Evolutionary conservation across 345 rosid genomes (phyloP), one percentile per base, ranked within the genome.

Genomic region (Dovyalis caffra): DNA sequence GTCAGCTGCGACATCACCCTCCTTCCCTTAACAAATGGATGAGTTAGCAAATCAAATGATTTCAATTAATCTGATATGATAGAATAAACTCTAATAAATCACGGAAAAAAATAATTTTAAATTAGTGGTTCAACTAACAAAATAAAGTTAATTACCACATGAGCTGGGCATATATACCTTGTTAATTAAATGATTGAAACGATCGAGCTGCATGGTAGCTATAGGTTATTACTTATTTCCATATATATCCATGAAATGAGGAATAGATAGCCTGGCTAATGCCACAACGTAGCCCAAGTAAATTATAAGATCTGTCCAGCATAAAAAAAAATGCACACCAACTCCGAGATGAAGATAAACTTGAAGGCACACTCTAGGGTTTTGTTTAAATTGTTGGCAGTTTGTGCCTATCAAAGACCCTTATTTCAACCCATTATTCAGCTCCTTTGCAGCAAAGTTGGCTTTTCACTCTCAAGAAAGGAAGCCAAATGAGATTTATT

Each of bases 291-390:
- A n/a, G n/a, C n/a, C n/a, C n/a, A 10, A 0, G 16, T 2, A 40
- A 12, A 2, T 16, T 10, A 40, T 58, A 58, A 8, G 14, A 58
- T 26, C 1, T 7, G 4, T 11, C 32, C 15, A 60, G 14, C 62
- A 6, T 8, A 1, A 8, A 6, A 56, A 56, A 7, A 21, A 20
- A 56, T n/a, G 66, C 23, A 20, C 66, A 31, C 35, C 21, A 34
- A 33, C n/a, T 64, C 28, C 23, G 21, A 25, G 34, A 26, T 0
- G 20, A 3, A 67, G 53, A 67, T 66, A 29, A 43, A 38, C 33
- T 45, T 32, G 33, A 60, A 20, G 32, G 58, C 62, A 69, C 37
- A 32, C 37, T 79, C 40, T 23, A 64, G 74, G 70, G 74, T 58
- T 79, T 69, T 64, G 66, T 31, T 38, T 60, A 40, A 40, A 18